Evolutionary conservation across 768 basidiomycete species (phyloP), one percentile per base, ranked within the genome.

Genomic region (Kwoniella dendrophila): DNA sequence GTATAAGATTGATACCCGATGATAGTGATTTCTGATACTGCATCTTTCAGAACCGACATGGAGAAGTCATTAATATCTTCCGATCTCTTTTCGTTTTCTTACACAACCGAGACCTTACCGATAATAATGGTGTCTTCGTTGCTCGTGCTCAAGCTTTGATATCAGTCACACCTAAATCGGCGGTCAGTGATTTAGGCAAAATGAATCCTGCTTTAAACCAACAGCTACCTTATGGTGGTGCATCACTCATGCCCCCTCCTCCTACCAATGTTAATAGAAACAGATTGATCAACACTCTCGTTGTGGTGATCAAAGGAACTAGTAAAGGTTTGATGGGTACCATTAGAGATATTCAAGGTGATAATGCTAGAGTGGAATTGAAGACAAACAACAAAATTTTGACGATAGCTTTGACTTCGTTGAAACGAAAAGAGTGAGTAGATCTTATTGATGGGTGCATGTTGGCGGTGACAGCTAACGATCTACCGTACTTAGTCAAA

Each of bases 51-150:
- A 82, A 82, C 36, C 89, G 94, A 4, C 90, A 88, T 84, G 96
- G 96, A 47, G 85, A 86, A 59, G 89, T 98, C 12, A 82, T 99
- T 27, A 94, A 97, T 72, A 92, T 93, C 43, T 89, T 95, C 78
- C 92, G 95, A 74, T 92, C 93, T 0, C 87, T 90, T 79, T 95
- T 87, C 70, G 92, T 90, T 2, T 99, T 97, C 83, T 80, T 98
- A 47, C 89, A 94, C 81, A 95, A 94, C 72, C 88, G 94, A 14
- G 93, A 97, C 52, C 83, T 91, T 54, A 73, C 83, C 20, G 93
- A 97, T 79, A 93, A 98, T 70, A 88, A 90, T 22, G 96, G 96
- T 60, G 87, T 98, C 27, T 99, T 94, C 73, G 92, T 99, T 52
- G 90, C 92, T 0, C 87, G 92, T 36, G 86, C 90, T 14, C 87